A percentile compares a stretch with the other conserved stretches of the same genome.
Evolutionary conservation across 2,329 filamentous ascomycete species (phyloP).

Genomic region (Didymella segeticola): DNA sequence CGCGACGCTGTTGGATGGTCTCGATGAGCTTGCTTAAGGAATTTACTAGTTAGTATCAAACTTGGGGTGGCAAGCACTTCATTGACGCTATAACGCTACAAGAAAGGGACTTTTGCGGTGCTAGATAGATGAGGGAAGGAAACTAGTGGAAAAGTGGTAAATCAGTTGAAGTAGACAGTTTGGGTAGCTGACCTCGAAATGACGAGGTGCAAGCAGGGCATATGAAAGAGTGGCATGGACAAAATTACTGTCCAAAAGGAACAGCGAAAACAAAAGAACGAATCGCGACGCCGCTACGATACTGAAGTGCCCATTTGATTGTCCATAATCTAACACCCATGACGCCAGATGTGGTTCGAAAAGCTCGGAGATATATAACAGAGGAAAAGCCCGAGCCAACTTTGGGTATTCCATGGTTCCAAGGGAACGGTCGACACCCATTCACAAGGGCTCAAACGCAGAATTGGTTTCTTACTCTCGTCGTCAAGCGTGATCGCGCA

Average conservation of each 20-base stretch:
- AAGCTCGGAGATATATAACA: constrained; percentile 33
- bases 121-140: not conserved
- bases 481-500: constrained; percentile 39
- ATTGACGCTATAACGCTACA: constrained; percentile 16
- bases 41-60: not conserved
- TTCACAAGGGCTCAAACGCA: constrained; percentile 25
- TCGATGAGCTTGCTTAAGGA: not conserved
- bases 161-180: not conserved
- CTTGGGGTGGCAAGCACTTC: not conserved
- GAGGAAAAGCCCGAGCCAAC: constrained; percentile 20
- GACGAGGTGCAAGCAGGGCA: constrained; percentile 5
- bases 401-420: constrained; percentile 7
- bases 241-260: constrained; percentile 18
- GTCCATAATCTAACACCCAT: constrained; percentile 22
- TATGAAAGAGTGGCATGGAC: constrained; percentile 16
- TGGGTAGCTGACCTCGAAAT: not conserved
- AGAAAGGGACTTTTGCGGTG: constrained; percentile 7
- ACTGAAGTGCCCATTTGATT: constrained; percentile 23
- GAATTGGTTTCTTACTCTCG: constrained; percentile 32
- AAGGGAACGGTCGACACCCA: constrained; percentile 19
- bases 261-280: constrained; percentile 8
- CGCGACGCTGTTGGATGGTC: not conserved
- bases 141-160: not conserved
- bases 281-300: constrained; percentile 20
- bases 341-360: constrained; percentile 18